Percentiles rank a stretch among this genome's conserved stretches.
Conservation (phyloP, 768 basidiomycete genomes). For the Tricholoma matsutake region DNA sequence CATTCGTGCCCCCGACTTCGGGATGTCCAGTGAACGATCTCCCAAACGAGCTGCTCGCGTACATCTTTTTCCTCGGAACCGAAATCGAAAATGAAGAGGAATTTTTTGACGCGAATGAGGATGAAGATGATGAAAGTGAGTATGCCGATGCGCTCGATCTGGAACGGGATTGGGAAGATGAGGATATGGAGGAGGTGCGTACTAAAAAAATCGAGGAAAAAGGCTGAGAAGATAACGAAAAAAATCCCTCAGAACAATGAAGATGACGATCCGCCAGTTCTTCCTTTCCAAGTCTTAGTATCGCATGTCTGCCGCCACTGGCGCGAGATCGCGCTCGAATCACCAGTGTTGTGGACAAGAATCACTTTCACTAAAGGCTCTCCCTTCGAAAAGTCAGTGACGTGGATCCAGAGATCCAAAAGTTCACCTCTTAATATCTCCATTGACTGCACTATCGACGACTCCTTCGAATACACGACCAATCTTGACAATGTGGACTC, state of each 20-base stretch:
- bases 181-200: conserved; percentile 15
- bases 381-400: conserved; percentile 41
- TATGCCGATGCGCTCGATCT: conserved; percentile 33
- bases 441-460: conserved; percentile 40
- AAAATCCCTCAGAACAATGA: conserved; percentile 9
- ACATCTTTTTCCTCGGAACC: conserved; percentile 51
- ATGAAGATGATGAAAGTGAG: conserved; percentile 31
- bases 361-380: conserved; percentile 38
- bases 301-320: conserved; percentile 63
- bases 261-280: conserved; percentile 8
- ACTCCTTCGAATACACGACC: conserved; percentile 13
- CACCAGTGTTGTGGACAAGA: conserved; percentile 54
- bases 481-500: conserved; percentile 25
- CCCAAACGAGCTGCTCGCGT: conserved; percentile 54
- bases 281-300: conserved; percentile 50
- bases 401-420: conserved; percentile 53
- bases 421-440: conserved; percentile 50
- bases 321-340: conserved; percentile 51
- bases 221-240: conserved; percentile 2
- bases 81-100: conserved; percentile 33
- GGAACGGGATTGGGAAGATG: conserved; percentile 23
- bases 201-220: conserved; percentile 10
- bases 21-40: conserved; percentile 51
- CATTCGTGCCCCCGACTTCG: conserved; percentile 40
- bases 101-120: conserved; percentile 25